These are phyloP conservation scores for Amaranthus palmeri DNA, from an alignment of 148 eudicot genomes.

Conservation along the genomic window DNA sequence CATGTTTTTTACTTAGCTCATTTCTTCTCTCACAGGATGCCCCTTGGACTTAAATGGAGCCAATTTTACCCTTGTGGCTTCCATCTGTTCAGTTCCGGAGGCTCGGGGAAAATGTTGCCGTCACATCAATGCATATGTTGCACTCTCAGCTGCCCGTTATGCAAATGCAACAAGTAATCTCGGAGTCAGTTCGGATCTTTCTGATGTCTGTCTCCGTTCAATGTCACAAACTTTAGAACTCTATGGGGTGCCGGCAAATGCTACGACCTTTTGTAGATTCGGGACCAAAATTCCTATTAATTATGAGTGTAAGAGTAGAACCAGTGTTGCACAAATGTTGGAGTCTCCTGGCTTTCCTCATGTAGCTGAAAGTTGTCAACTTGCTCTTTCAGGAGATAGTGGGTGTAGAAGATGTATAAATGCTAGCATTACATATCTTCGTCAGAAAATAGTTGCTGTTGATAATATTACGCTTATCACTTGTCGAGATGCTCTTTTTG, in stretches of 20 bases:
- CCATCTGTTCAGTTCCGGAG: constrained; percentile 57
- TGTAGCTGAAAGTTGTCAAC: constrained; percentile 51
- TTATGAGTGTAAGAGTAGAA: constrained; percentile 79
- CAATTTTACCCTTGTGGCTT: constrained; percentile 67
- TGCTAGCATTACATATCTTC: constrained; percentile 73
- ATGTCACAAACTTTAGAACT: constrained; percentile 66
- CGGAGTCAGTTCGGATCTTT: constrained; percentile 57
- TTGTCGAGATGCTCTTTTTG: constrained; percentile 95
- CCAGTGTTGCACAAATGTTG: constrained; percentile 74
- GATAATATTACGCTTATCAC: constrained; percentile 71
- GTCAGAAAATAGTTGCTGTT: constrained; percentile 48
- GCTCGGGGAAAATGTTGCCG: constrained; percentile 86
- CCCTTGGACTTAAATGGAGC: constrained; percentile 71
- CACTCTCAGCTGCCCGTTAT: constrained; percentile 69
- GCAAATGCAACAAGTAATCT: constrained; percentile 65
- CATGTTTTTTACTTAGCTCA: background rate
- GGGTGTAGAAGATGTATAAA: constrained; percentile 75
- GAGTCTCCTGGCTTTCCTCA: constrained; percentile 71
- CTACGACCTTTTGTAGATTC: constrained; percentile 68
- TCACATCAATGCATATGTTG: constrained; percentile 72
- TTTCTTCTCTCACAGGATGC: constrained; percentile 53
- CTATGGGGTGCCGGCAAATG: constrained; percentile 70
- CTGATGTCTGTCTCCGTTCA: constrained; percentile 50
- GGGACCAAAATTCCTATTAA: constrained; percentile 80
- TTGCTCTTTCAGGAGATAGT: constrained; percentile 38